Evolutionary conservation across 116 monocot species (phyloP).

Genomic region (Dioscorea cayenensis): DNA sequence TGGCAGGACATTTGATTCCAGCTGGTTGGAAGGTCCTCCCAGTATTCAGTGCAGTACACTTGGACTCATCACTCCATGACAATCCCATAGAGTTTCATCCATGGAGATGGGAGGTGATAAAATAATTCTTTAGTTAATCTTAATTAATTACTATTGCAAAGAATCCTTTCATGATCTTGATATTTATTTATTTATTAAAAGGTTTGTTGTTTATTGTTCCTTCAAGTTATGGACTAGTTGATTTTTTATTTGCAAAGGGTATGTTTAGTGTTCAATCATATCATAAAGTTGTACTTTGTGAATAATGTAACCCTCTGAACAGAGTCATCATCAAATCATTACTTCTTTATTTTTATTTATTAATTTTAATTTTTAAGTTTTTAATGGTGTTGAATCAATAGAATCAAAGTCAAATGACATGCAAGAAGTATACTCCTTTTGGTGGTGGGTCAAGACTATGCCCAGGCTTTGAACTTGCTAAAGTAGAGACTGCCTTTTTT

Average conservation of each 20-base stretch:
- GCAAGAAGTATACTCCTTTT: conserved; percentile 67
- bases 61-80: conserved; percentile 50
- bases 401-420: conserved; percentile 42
- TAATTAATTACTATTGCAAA: no score
- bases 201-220: not conserved
- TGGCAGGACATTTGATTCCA: conserved; percentile 68
- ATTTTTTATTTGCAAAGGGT: no score
- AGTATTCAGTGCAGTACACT: conserved; percentile 64
- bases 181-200: not conserved
- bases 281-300: no score
- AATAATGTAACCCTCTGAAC: no score
- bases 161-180: no score
- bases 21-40: conserved; percentile 86
- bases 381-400: not conserved
- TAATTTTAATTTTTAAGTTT: not conserved
- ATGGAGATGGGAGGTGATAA: conserved; percentile 83
- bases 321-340: no score
- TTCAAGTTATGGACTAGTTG: no score
- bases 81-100: conserved; percentile 48
- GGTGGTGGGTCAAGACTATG: conserved; percentile 77
- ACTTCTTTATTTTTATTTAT: no score
- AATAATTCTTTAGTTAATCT: not conserved
- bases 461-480: conserved; percentile 80
- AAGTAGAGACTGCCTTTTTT: conserved; percentile 68
- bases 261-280: no score